Base-by-base conservation (phyloP, 768 basidiomycete genomes). In the Agaricus sinodeliciosus region DNA sequence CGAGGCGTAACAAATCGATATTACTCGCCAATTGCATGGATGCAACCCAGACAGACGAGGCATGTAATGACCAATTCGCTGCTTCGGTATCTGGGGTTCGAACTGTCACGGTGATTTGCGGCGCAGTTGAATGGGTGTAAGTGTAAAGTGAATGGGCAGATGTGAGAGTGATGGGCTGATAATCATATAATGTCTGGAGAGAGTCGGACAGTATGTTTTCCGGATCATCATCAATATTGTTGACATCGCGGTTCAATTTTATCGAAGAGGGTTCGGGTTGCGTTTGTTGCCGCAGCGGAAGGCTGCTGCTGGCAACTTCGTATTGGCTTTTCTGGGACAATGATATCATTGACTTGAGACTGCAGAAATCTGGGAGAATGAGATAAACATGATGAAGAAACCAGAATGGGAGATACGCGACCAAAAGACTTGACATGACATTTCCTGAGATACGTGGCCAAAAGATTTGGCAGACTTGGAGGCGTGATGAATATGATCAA, bases 1-100 rank as follows among this genome's bases (percentile, higher is more conserved):
- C 63, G 13, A 83, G 61, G 36, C 62, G 58, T 3, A 85, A 61
- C 31, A 76, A 73, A 25, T 72, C 65, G 28, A 89, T 51, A 57
- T 87, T 80, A 62, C 87, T 80, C 43, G 84, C 83, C 41, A 89
- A 65, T 67, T 80, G 86, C 40, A 79, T 65, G 13, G 87, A 79
- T 4, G 88, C 75, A 5, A 73, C 68, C 89, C 87, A 91, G 60
- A 90, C 80, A 13, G 85, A 84, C 19, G 85, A 82, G 1, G 88
- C 89, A 54, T 91, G 87, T 2, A 90, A 65, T 1, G 78, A 72
- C 88, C 88, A 90, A 60, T 90, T 87, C 15, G 74, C 70, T 18
- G 83, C 69, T 9, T 76, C 69, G 9, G 87, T 84, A 60, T 89
- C 84, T 9, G 88, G 87, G 1, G 77, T 82, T 12, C 63, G 62